These are phyloP conservation scores for Stemphylium beticola DNA, from an alignment of 2,329 filamentous ascomycete species.

Conservation along the genomic window DNA sequence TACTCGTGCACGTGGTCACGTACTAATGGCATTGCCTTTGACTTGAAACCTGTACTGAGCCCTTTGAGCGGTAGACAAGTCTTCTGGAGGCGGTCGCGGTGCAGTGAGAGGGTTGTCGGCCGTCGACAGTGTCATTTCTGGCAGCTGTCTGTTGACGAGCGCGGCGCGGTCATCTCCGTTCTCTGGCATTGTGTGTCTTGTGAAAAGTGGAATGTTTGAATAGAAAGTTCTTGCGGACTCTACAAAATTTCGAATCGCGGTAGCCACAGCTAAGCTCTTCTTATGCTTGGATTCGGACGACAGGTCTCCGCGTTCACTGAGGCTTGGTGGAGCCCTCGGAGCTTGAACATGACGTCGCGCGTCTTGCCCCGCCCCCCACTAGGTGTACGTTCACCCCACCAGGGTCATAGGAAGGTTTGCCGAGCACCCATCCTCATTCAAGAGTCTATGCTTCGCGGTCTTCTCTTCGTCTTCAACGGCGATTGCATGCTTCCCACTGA, in stretches of 20 bases:
- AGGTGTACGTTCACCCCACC: conserved; percentile 1
- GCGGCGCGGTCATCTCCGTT: conserved; percentile 50
- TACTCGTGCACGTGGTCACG: conserved; percentile 34
- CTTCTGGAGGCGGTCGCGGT: conserved; percentile 52
- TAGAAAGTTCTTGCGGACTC: background rate
- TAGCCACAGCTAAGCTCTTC: background rate
- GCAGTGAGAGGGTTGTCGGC: conserved; percentile 51
- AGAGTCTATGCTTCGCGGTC: too few species aligned
- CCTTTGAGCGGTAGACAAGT: conserved; percentile 50
- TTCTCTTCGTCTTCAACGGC: too few species aligned
- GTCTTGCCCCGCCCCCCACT: conserved; percentile 19
- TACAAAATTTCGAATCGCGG: too few species aligned
- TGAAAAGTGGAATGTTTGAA: background rate
- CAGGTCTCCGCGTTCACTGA: conserved; percentile 16
- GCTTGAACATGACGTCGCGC: conserved; percentile 19
- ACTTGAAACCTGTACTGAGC: conserved; percentile 59
- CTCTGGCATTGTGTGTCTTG: conserved; percentile 37
- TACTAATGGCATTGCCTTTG: conserved; percentile 61
- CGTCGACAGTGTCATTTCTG: conserved; percentile 59
- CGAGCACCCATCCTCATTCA: background rate
- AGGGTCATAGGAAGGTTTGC: conserved; percentile 1
- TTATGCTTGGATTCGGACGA: conserved; percentile 17
- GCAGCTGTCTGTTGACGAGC: conserved; percentile 53
- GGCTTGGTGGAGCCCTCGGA: conserved; percentile 11
- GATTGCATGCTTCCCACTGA: too few species aligned